phyloP scores from a whole-genome alignment of 1,139 yeast species.

The Hyphopichia khmerensis region DNA sequence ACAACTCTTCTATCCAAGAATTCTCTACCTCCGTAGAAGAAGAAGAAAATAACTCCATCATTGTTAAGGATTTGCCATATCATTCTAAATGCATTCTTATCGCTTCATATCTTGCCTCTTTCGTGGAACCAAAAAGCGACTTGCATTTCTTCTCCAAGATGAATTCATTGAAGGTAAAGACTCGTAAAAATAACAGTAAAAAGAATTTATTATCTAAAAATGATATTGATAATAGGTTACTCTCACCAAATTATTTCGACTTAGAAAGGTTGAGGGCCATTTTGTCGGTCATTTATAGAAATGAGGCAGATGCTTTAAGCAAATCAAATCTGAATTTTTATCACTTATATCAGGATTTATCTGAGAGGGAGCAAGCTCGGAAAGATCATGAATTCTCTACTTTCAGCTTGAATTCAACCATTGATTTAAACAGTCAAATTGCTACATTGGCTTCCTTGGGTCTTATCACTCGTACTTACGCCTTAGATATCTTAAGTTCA shows the following conservation, averaged over 20 bases:
- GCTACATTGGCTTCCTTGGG: slow-evolving; percentile 61
- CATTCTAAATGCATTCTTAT: slow-evolving; percentile 61
- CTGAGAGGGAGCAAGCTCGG: slow-evolving; percentile 29
- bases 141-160: slow-evolving; percentile 59
- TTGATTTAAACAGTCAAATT: slow-evolving; percentile 56
- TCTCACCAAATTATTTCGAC: slow-evolving; percentile 64
- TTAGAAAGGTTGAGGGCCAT: slow-evolving; percentile 69
- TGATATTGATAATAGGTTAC: slow-evolving; percentile 52
- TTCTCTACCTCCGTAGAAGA: slow-evolving; percentile 24
- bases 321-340: slow-evolving; percentile 23
- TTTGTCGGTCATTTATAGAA: slow-evolving; percentile 54
- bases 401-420: slow-evolving; percentile 36
- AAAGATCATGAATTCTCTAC: slow-evolving; percentile 32
- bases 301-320: slow-evolving; percentile 31
- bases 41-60: slow-evolving; percentile 12
- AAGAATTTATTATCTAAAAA: slow-evolving; percentile 40
- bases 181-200: slow-evolving; percentile 25
- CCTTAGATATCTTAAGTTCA: slow-evolving; percentile 59
- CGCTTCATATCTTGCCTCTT: slow-evolving; percentile 73
- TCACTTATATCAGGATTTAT: slow-evolving; percentile 26
- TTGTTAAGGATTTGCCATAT: slow-evolving; percentile 44
- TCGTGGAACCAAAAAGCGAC: slow-evolving; percentile 59
- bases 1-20: slow-evolving; percentile 29
- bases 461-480: slow-evolving; percentile 47
- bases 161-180: slow-evolving; percentile 43